phyloP scores from a whole-genome alignment of 345 rosid species.

The Eucalyptus caleyi region DNA sequence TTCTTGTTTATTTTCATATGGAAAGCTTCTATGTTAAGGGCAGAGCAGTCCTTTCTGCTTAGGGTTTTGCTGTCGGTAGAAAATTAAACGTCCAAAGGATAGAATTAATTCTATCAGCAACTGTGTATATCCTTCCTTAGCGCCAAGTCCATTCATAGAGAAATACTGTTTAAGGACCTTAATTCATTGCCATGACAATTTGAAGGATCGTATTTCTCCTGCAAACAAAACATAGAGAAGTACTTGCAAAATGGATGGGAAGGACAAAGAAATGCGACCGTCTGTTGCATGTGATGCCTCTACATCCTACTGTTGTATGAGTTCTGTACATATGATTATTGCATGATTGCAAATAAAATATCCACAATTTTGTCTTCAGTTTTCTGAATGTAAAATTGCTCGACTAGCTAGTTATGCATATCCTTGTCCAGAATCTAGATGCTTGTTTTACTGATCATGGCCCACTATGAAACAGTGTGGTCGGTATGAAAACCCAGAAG shows the following conservation, averaged over 20 bases:
- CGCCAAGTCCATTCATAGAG: background rate
- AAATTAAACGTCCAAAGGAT: background rate
- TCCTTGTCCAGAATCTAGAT: background rate
- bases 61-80: background rate
- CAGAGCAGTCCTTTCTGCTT: background rate
- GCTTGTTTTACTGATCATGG: background rate
- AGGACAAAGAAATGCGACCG: background rate
- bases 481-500: slow-evolving; percentile 74
- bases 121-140: background rate
- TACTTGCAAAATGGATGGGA: background rate
- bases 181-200: background rate
- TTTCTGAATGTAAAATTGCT: background rate
- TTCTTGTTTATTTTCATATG: background rate
- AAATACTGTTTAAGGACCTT: background rate
- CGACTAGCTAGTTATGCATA: background rate
- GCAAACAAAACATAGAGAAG: background rate
- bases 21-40: background rate
- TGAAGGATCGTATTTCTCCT: background rate
- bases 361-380: background rate
- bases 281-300: background rate
- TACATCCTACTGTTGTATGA: background rate
- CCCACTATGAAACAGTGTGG: slow-evolving; percentile 34
- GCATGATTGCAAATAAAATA: background rate
- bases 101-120: background rate
- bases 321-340: background rate